Base-by-base conservation (phyloP, 257 asterid genomes). In the Scutellaria galericulata region DNA sequence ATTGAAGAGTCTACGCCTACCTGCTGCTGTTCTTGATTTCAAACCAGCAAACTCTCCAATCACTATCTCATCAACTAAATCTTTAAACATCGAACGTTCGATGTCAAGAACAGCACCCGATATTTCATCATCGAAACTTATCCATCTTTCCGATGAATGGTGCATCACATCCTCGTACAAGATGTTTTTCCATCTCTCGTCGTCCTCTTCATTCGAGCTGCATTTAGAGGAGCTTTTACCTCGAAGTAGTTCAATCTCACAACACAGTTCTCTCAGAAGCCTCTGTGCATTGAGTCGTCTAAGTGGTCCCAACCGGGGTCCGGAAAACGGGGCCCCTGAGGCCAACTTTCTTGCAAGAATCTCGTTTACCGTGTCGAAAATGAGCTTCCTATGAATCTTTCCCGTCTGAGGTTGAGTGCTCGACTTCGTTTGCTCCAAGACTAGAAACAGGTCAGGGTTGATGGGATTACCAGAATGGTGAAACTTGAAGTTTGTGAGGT, bases 381-480 rank as follows among this genome's bases (percentile, higher is more conserved):
- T 58, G 67, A 92, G 87, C 40, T 83, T 95, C 82, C 99, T 75
- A 31, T 83, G 93, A 52, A 35, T 81, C 86, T 18, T 73, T 80
- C 73, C 82, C 81, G 5, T 42, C 31, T 56, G 50, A 76, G 37
- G 37, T 31, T 31, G 37, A 66, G 83, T 70, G 78, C 85, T 83
- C 18, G 88, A 79, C 59, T 87, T 92, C 20, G 97, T 95, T 75
- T 92, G 99, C 81, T 95, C 99, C 96, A 95, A 75, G 55, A 95
- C 99, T n/a, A 87, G 77, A 71, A 90, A 95, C 64, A 95, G 57
- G 77, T 95, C 96, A 0, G 98, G 99, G 79, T 95, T 95, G 82
- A 92, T 90, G 0, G 99, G 98, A 66, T 86, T 79, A 22, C 99
- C 95, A 0, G 99, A 90, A 2, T 83, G 84, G 61, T 95, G 98